Evolutionary conservation across 2,329 filamentous ascomycete genomes (phyloP).

Genomic region (Pseudopithomyces chartarum): DNA sequence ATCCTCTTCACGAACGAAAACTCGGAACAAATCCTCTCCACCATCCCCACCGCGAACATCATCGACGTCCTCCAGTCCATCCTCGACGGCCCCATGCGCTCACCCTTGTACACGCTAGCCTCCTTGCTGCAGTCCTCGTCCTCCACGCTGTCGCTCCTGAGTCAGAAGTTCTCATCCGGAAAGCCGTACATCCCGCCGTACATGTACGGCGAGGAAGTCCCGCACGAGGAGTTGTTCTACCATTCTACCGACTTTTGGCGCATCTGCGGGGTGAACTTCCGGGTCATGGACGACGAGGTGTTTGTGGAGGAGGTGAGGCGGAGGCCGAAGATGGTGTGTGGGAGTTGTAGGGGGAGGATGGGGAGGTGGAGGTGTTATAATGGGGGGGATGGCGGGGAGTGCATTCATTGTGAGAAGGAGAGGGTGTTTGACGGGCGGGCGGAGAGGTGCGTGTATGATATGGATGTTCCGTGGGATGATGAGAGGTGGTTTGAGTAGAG

Average conservation of each 20-base stretch:
- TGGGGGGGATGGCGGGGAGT: slow-evolving; percentile 3
- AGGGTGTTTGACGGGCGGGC: not conserved
- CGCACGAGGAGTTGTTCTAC: slow-evolving; percentile 33
- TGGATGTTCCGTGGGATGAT: not conserved
- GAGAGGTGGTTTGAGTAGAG: not conserved
- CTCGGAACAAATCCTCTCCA: slow-evolving; percentile 6
- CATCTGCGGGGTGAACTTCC: slow-evolving; percentile 32
- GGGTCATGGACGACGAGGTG: slow-evolving; percentile 29
- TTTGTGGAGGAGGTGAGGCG: slow-evolving; percentile 18
- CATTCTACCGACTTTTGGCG: slow-evolving; percentile 34
- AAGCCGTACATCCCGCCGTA: slow-evolving; percentile 38
- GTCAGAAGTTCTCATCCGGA: slow-evolving; percentile 24
- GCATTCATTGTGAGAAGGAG: slow-evolving; percentile 6
- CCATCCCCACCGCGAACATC: slow-evolving; percentile 11
- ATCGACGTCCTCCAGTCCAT: slow-evolving; percentile 17
- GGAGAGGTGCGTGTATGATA: not conserved
- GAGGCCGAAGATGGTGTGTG: not conserved
- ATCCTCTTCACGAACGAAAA: slow-evolving; percentile 4
- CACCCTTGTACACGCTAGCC: slow-evolving; percentile 33
- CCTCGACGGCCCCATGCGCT: slow-evolving; percentile 24
- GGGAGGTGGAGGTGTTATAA: slow-evolving; percentile 4
- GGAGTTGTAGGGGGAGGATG: not conserved
- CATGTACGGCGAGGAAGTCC: slow-evolving; percentile 41
- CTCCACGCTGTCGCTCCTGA: slow-evolving; percentile 27
- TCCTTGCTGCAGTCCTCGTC: slow-evolving; percentile 26